phyloP scores from a whole-genome alignment of 192 early-diverging fungal genomes.

The Podila epigama region DNA sequence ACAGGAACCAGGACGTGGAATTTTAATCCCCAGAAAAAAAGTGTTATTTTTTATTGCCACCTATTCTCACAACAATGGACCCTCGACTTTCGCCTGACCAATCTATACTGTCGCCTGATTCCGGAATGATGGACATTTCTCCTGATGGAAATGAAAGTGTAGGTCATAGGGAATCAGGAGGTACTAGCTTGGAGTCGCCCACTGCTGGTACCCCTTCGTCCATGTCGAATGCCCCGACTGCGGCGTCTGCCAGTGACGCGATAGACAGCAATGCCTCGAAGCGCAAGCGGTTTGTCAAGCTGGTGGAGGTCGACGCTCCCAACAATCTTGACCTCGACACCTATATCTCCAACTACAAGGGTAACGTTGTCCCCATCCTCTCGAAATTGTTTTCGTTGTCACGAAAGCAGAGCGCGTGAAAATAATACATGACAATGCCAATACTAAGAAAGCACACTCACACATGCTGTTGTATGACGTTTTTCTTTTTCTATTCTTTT shows the following conservation, averaged over 20 bases:
- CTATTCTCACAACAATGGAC: no score
- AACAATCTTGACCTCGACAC: constrained; percentile 68
- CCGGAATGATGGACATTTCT: constrained; percentile 40
- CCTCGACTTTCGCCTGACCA: constrained; percentile 39
- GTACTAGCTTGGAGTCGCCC: not conserved
- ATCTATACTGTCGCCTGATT: constrained; percentile 16
- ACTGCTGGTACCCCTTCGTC: constrained; percentile 33
- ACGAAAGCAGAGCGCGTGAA: not conserved
- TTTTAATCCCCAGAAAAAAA: not conserved
- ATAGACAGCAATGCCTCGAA: constrained; percentile 42
- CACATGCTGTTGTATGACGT: not conserved
- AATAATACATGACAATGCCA: not conserved
- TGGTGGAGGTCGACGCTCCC: constrained; percentile 53
- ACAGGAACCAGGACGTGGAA: constrained; percentile 6
- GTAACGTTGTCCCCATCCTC: constrained; percentile 44
- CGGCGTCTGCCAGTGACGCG: not conserved
- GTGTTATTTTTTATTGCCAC: no score
- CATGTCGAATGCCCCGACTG: constrained; percentile 34
- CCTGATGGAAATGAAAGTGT: constrained; percentile 5
- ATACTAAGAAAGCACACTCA: no score
- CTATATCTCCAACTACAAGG: constrained; percentile 72
- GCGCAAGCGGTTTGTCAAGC: constrained; percentile 52
- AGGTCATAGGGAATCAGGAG: constrained; percentile 32
- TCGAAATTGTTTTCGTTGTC: not conserved
- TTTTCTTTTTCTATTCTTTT: not conserved